These are phyloP conservation scores for Ophiostoma novo-ulmi DNA, from an alignment of 2,329 filamentous ascomycete species.

Conservation along the genomic window DNA sequence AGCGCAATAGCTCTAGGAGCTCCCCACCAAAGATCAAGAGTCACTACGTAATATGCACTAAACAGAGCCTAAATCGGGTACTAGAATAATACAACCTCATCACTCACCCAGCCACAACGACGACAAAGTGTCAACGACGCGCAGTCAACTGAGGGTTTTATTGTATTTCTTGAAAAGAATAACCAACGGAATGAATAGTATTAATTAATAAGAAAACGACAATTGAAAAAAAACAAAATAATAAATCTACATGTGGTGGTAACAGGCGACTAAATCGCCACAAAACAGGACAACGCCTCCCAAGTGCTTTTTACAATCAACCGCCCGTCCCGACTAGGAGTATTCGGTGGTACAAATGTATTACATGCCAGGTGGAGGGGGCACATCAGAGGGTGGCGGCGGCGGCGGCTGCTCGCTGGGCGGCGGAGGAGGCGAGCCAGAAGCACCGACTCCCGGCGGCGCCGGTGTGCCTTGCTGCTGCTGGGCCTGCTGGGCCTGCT, in stretches of 20 bases:
- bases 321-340: background rate
- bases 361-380: slow-evolving; percentile 11
- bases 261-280: background rate
- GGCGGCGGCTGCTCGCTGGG: slow-evolving; percentile 34
- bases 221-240: background rate
- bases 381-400: slow-evolving; percentile 42
- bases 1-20: background rate
- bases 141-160: background rate
- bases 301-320: background rate
- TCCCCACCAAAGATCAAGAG: slow-evolving; percentile 10
- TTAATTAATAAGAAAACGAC: background rate
- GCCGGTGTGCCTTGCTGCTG: slow-evolving; percentile 33
- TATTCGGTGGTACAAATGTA: background rate
- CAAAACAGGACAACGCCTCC: background rate
- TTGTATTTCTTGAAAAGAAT: background rate
- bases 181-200: background rate
- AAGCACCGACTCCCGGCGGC: slow-evolving; percentile 16
- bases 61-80: background rate
- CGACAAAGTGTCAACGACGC: background rate
- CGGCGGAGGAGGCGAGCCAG: slow-evolving; percentile 45
- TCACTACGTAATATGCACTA: slow-evolving; percentile 12
- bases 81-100: slow-evolving; percentile 9
- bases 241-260: slow-evolving; percentile 1
- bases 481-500: slow-evolving; percentile 49
- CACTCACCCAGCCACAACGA: background rate